A percentile compares a stretch with the other conserved stretches of the same genome.
These are phyloP conservation scores for Endotrypanum monterogeii DNA, from an alignment of 208 protist genomes.

Conservation along the genomic window DNA sequence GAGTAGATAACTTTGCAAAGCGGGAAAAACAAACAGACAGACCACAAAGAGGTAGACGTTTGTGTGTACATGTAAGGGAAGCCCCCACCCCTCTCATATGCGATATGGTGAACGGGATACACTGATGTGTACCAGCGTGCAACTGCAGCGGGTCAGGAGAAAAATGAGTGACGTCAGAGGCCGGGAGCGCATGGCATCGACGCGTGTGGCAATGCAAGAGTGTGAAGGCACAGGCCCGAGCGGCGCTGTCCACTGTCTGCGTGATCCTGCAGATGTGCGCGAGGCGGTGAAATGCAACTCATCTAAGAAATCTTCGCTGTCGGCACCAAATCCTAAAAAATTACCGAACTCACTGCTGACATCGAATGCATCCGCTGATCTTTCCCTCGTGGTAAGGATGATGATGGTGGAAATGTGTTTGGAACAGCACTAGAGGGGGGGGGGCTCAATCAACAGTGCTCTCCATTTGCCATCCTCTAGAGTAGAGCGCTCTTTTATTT, in stretches of 20 bases:
- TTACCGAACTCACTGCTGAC: neutral
- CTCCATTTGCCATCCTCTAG: neutral
- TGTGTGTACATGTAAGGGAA: neutral
- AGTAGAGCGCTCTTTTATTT: neutral
- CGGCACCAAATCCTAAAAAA: neutral
- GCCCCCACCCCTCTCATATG: neutral
- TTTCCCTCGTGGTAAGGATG: neutral
- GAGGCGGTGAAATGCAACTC: neutral
- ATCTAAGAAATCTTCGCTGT: neutral
- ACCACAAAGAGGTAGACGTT: neutral
- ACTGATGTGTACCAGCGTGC: neutral
- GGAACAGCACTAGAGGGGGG: neutral
- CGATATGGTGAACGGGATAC: neutral
- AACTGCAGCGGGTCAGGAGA: neutral
- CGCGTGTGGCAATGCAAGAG: neutral
- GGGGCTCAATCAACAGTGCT: neutral
- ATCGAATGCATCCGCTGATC: neutral
- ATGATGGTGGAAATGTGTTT: neutral
- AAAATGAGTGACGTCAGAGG: too few species aligned
- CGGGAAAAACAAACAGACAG: neutral
- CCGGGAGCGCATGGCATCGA: neutral
- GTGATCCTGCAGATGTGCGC: neutral
- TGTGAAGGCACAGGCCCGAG: neutral
- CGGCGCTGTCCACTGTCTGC: neutral
- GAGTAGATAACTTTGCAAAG: neutral